Conservation (phyloP, 495 filamentous ascomycete genomes). For the Penicillium subrubescens region DNA sequence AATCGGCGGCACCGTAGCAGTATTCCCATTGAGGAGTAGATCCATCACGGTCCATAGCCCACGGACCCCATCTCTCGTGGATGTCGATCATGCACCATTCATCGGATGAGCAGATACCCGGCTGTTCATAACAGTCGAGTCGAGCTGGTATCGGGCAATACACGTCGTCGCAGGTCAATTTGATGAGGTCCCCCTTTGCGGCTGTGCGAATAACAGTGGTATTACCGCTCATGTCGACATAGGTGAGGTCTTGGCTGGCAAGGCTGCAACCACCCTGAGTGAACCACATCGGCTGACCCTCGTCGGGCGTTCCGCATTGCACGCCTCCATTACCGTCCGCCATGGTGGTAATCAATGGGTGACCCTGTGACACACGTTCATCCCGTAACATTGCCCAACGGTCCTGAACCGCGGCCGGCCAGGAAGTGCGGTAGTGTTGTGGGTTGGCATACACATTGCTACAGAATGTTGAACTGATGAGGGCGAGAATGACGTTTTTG, state of each 20-base stretch:
- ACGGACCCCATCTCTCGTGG: constrained; percentile 2
- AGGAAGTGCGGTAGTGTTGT: constrained; percentile 2
- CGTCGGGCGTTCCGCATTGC: not conserved
- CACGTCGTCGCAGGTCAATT: constrained; percentile 1
- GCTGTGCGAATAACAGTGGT: not conserved
- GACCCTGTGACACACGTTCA: not conserved
- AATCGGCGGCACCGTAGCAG: not conserved
- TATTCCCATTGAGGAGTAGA: constrained; percentile 2
- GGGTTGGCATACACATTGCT: constrained; percentile 1
- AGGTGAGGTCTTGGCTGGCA: constrained; percentile 1
- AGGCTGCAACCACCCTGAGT: not conserved
- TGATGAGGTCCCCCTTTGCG: constrained; percentile 1
- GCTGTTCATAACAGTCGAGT: constrained; percentile 1
- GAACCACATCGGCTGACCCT: not conserved
- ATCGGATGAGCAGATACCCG: not conserved
- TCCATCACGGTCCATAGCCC: not conserved
- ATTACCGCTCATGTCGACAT: constrained; percentile 1
- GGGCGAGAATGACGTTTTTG: not conserved
- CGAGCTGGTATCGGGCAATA: constrained; percentile 1
- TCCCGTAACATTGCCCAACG: constrained; percentile 3
- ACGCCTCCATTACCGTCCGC: not conserved
- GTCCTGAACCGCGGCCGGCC: not conserved
- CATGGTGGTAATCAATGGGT: not conserved
- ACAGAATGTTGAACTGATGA: constrained; percentile 1
- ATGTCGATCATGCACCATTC: constrained; percentile 2